These are phyloP conservation scores for Aureobasidium lini DNA, from an alignment of 2,329 filamentous ascomycete genomes.

Conservation along the genomic window DNA sequence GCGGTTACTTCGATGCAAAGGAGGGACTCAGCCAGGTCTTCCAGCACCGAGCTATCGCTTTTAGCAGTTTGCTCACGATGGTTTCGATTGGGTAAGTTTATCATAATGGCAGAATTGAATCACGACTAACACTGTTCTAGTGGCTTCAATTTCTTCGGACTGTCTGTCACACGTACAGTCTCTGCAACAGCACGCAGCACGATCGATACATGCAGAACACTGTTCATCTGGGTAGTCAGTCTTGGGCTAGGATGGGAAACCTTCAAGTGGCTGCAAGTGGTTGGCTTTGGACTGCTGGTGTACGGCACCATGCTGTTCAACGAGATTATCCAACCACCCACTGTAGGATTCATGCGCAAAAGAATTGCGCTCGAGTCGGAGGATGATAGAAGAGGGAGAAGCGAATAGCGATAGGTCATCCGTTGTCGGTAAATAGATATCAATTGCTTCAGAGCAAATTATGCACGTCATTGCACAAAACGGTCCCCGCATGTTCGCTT, in stretches of 20 bases:
- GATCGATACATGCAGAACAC: conserved; percentile 92
- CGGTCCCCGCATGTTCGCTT: not conserved
- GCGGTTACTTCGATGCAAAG: conserved; percentile 83
- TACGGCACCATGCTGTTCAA: conserved; percentile 98
- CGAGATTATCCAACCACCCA: conserved; percentile 38
- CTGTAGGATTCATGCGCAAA: conserved; percentile 9
- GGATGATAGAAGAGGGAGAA: not conserved
- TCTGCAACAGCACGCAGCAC: conserved; percentile 90
- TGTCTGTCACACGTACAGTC: conserved; percentile 82
- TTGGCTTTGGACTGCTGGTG: conserved; percentile 80
- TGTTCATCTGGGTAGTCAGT: conserved; percentile 97
- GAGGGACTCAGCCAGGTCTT: conserved; percentile 81
- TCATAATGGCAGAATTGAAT: not conserved
- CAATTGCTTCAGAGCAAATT: not conserved
- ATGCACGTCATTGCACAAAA: conserved; percentile 12
- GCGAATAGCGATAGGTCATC: not conserved
- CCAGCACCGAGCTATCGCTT: conserved; percentile 59
- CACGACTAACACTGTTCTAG: conserved; percentile 38
- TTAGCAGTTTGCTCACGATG: conserved; percentile 88
- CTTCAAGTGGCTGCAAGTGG: conserved; percentile 94
- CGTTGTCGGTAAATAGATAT: not conserved
- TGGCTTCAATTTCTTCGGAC: conserved; percentile 97
- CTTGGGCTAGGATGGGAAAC: conserved; percentile 91
- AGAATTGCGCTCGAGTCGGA: conserved; percentile 3
- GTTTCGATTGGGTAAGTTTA: conserved; percentile 79